A percentile compares a stretch with the other conserved stretches of the same genome.
Evolutionary conservation across 2,329 filamentous ascomycete species (phyloP).

Genomic region (Arthrinium phaeospermum): DNA sequence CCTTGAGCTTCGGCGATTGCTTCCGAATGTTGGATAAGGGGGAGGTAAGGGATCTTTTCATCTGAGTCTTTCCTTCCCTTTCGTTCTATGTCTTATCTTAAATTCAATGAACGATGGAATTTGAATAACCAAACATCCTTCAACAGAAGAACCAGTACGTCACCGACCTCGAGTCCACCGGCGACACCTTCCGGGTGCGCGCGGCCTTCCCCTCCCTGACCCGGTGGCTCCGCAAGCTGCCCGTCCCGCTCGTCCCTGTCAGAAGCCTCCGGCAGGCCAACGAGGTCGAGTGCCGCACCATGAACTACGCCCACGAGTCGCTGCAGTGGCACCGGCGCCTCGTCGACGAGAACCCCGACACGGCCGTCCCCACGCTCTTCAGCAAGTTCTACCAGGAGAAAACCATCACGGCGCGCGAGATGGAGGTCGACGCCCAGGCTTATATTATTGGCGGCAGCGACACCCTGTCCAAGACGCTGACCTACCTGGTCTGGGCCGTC

Average conservation of each 20-base stretch:
- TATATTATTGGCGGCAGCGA: slow-evolving; percentile 53
- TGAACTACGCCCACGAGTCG: slow-evolving; percentile 1
- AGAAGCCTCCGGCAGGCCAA: background rate
- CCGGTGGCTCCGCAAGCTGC: background rate
- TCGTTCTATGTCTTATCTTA: background rate
- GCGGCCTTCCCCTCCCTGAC: background rate
- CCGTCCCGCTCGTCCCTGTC: background rate
- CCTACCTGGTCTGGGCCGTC: slow-evolving; percentile 51
- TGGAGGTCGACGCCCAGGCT: slow-evolving; percentile 44
- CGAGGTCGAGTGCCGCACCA: slow-evolving; percentile 2
- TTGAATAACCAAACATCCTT: background rate
- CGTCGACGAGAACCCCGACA: background rate
- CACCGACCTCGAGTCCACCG: background rate
- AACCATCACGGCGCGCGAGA: slow-evolving; percentile 48
- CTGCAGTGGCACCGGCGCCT: slow-evolving; percentile 10
- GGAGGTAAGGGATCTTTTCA: slow-evolving; percentile 41
- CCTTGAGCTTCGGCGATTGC: slow-evolving; percentile 60
- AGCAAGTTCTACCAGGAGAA: slow-evolving; percentile 36
- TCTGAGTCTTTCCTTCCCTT: too few species aligned
- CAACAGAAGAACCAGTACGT: slow-evolving; percentile 8
- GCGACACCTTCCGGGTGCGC: slow-evolving; percentile 1
- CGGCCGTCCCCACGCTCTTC: background rate
- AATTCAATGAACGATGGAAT: background rate
- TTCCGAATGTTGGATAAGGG: slow-evolving; percentile 58
- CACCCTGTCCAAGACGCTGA: slow-evolving; percentile 56